Evolutionary conservation across 2,329 filamentous ascomycete genomes (phyloP).

Genomic region (Corinectria fuckeliana): DNA sequence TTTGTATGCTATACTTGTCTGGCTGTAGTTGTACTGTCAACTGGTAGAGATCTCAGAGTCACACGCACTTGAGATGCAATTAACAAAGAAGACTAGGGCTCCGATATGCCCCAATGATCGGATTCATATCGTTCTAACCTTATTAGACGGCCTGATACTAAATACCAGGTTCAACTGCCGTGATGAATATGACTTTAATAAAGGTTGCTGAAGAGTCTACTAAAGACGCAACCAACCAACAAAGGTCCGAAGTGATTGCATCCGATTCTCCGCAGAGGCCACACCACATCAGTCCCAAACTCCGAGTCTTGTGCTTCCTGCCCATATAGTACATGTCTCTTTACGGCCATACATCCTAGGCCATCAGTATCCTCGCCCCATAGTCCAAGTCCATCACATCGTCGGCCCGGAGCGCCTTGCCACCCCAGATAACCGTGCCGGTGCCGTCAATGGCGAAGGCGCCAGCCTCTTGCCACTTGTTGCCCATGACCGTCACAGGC

Average conservation of each 20-base stretch:
- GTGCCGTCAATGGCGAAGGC: conserved; percentile 58
- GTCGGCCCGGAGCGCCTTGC: conserved; percentile 55
- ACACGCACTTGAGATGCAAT: too few relatives aligned
- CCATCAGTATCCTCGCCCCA: conserved; percentile 46
- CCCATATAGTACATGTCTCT: neutral
- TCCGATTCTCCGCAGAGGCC: neutral
- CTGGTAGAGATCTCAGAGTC: neutral
- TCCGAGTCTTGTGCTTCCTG: neutral
- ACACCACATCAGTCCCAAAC: conserved; percentile 7
- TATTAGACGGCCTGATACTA: too few relatives aligned
- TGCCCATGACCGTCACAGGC: conserved; percentile 55
- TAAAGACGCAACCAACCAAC: neutral
- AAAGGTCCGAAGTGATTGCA: neutral
- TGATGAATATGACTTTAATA: too few relatives aligned
- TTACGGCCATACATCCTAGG: conserved; percentile 16
- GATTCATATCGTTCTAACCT: too few relatives aligned
- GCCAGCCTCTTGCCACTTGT: conserved; percentile 63
- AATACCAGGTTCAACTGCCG: too few relatives aligned
- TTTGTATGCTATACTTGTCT: neutral
- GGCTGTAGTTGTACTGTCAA: neutral
- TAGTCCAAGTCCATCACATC: conserved; percentile 62
- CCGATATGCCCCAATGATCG: too few relatives aligned
- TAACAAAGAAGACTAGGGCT: too few relatives aligned
- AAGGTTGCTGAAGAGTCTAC: too few relatives aligned
- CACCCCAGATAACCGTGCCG: conserved; percentile 58